Conservation (phyloP, 257 asterid genomes). For the Cinchona pubescens region DNA sequence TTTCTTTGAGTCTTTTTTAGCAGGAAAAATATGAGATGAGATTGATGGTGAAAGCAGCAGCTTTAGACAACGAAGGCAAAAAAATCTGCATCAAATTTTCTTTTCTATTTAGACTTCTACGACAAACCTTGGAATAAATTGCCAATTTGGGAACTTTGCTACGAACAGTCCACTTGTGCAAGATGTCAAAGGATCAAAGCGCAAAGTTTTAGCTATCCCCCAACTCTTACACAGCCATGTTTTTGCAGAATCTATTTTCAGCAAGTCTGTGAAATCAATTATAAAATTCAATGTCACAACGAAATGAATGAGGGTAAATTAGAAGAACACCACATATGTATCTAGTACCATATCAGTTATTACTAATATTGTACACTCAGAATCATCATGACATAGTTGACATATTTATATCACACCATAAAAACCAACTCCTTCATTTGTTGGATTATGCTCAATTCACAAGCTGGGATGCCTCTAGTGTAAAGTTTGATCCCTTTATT, state of each 20-base stretch:
- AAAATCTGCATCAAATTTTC: not conserved
- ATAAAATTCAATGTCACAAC: conserved; percentile 3
- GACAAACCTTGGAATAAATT: conserved; percentile 22
- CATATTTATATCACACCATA: not conserved
- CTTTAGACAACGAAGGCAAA: not conserved
- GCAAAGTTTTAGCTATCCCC: conserved; percentile 53
- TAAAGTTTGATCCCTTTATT: not conserved
- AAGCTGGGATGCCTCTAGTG: not conserved
- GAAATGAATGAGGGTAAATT: not conserved
- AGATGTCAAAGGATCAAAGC: conserved; percentile 79
- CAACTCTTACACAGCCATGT: conserved; percentile 77
- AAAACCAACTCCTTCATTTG: not conserved
- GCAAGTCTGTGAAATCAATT: conserved; percentile 50
- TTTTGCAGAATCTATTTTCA: conserved; percentile 61
- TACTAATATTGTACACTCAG: not conserved
- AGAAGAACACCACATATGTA: not conserved
- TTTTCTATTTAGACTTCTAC: not conserved
- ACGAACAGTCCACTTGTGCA: conserved; percentile 80
- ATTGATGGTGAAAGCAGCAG: not conserved
- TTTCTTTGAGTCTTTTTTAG: not conserved
- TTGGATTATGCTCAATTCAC: not conserved
- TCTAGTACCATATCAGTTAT: not conserved
- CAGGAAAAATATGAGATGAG: not conserved
- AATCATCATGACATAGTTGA: not conserved
- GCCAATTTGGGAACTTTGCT: conserved; percentile 75